Conservation (phyloP, 1,139 yeast genomes). For the Casaregolazyma suthepensis region DNA sequence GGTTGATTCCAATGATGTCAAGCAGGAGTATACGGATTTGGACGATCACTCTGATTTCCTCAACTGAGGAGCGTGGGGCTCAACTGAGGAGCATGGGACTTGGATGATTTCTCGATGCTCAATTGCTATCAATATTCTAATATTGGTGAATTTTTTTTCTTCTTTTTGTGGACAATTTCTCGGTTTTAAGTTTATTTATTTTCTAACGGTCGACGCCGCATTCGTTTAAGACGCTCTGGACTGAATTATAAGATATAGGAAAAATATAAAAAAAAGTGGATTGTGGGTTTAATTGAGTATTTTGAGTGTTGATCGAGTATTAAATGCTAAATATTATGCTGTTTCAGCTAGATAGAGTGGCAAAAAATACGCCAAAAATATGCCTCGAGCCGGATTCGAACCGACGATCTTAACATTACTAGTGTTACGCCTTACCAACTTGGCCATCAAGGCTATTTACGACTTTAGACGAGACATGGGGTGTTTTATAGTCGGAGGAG, state of each 20-base stretch:
- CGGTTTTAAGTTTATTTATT: too few relatives aligned
- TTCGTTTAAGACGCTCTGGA: neutral
- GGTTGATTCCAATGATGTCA: neutral
- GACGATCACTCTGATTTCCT: too few relatives aligned
- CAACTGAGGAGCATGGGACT: too few relatives aligned
- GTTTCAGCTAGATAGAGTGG: neutral
- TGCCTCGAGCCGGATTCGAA: slow-evolving; percentile 81
- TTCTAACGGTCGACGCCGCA: neutral
- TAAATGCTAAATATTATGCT: too few relatives aligned
- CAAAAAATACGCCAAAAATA: slow-evolving; percentile 26
- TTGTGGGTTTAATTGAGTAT: too few relatives aligned
- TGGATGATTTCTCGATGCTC: too few relatives aligned
- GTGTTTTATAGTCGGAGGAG: neutral
- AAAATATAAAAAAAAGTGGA: neutral
- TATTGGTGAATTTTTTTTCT: neutral
- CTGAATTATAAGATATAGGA: neutral
- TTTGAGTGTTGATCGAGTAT: too few relatives aligned
- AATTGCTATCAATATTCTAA: neutral
- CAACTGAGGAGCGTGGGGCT: too few relatives aligned
- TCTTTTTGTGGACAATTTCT: too few relatives aligned
- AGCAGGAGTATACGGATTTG: neutral
- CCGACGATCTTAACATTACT: slow-evolving; percentile 89
- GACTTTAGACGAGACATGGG: neutral
- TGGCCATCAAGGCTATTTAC: slow-evolving; percentile 55
- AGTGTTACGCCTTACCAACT: slow-evolving; percentile 92